These are phyloP conservation scores for Berkeleyomyces rouxiae DNA, from an alignment of 2,329 filamentous ascomycete genomes.

Conservation along the genomic window DNA sequence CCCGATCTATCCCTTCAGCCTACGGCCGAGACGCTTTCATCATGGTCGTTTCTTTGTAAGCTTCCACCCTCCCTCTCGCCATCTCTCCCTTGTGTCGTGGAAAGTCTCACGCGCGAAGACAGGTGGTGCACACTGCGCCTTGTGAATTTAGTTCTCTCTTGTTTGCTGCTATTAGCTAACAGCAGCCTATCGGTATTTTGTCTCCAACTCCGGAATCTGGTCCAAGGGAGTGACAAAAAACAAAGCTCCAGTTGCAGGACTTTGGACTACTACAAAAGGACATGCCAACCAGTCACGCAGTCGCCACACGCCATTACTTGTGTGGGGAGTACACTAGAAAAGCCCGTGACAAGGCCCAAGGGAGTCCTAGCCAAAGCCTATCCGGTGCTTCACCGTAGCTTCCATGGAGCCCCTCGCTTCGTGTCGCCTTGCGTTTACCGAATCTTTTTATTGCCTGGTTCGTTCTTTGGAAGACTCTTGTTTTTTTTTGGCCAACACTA, in stretches of 20 bases:
- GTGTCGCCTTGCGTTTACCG: not conserved
- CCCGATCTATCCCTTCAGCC: not conserved
- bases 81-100: not conserved
- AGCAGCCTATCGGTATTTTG: not conserved
- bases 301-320: too few species aligned
- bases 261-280: too few species aligned
- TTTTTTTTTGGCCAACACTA: not conserved
- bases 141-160: not conserved
- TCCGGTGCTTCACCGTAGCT: not conserved
- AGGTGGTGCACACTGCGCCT: not conserved
- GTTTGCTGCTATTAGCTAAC: not conserved
- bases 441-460: not conserved
- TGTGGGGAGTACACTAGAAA: too few species aligned
- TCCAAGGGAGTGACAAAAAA: too few species aligned
- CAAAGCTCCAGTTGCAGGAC: too few species aligned
- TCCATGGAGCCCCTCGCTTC: not conserved
- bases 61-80: not conserved
- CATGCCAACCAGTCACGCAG: too few species aligned
- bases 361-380: too few species aligned
- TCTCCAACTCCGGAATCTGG: not conserved
- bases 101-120: not conserved
- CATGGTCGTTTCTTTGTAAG: not conserved
- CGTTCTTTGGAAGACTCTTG: too few species aligned
- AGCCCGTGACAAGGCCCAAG: too few species aligned
- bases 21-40: not conserved